Percentiles rank a stretch among this genome's conserved stretches.
phyloP scores from a whole-genome alignment of 202 grass and related monocot species.

The Setaria italica region DNA sequence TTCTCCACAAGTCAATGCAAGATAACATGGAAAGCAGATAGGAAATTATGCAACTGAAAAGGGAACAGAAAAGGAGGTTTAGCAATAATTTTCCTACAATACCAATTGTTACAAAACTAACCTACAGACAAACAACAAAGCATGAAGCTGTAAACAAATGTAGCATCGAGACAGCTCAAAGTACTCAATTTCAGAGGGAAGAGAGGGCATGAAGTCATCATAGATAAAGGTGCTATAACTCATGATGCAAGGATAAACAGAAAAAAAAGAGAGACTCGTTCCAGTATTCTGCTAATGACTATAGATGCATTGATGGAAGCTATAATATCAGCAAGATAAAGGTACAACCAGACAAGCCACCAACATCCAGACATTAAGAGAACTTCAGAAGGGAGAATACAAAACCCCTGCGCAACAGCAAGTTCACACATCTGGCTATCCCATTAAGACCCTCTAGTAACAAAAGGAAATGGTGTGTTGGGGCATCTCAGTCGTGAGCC shows the following conservation, averaged over 20 bases:
- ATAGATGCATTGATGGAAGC: not conserved
- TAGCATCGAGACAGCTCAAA: not conserved
- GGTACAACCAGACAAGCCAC: not conserved
- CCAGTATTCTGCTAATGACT: not conserved
- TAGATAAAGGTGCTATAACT: not conserved
- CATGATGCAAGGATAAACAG: not conserved
- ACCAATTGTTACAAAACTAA: not conserved
- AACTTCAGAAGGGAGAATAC: slow-evolving; percentile 1
- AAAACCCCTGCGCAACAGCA: not conserved
- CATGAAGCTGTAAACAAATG: not conserved
- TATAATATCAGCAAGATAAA: slow-evolving; percentile 20
- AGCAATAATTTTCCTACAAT: not conserved
- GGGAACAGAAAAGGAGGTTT: not conserved
- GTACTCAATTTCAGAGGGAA: not conserved
- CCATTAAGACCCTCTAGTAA: not conserved
- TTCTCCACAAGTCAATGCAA: not conserved
- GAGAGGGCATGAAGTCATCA: not conserved
- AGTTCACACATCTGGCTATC: slow-evolving; percentile 6
- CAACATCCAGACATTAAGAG: slow-evolving; percentile 31
- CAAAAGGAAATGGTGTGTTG: slow-evolving; percentile 23
- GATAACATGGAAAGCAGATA: not conserved
- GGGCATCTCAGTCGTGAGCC: slow-evolving; percentile 19
- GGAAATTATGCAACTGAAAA: not conserved
- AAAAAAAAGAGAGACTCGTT: not conserved
- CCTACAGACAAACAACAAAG: slow-evolving; percentile 14